A percentile compares a stretch with the other conserved stretches of the same genome.
Evolutionary conservation across 1,284 basidiomycete species (phyloP).

Genomic region (Leccinum fallax): DNA sequence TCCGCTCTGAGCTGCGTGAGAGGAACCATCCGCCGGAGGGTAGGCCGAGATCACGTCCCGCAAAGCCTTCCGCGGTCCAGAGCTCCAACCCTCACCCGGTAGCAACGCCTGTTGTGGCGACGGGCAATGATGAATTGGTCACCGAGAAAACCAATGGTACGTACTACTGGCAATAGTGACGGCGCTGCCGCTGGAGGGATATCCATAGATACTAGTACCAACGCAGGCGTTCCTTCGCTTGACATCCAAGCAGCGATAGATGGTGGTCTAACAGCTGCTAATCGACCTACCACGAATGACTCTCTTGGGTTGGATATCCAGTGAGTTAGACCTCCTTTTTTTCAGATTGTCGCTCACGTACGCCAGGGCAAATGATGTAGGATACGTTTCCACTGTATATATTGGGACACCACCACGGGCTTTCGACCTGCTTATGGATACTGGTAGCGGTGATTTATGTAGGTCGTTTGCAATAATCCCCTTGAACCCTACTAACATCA

Average conservation of each 20-base stretch:
- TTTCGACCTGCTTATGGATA: conserved; percentile 83
- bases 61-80: conserved; percentile 1
- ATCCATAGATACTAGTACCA: conserved; percentile 17
- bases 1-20: conserved; percentile 55
- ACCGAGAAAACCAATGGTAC: conserved; percentile 4
- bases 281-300: conserved; percentile 52
- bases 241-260: conserved; percentile 42
- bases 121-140: conserved; percentile 7
- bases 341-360: not conserved
- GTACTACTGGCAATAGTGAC: conserved; percentile 10
- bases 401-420: conserved; percentile 76
- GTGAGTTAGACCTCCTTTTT: conserved; percentile 36
- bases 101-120: not conserved
- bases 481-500: not conserved
- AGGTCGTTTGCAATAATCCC: not conserved
- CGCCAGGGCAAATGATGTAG: conserved; percentile 47
- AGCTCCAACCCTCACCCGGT: conserved; percentile 2
- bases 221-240: conserved; percentile 39
- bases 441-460: conserved; percentile 85
- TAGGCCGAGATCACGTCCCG: conserved; percentile 18
- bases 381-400: conserved; percentile 71
- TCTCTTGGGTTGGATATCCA: conserved; percentile 77
- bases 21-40: conserved; percentile 49
- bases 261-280: conserved; percentile 53
- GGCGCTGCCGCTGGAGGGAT: conserved; percentile 10